Percentiles rank a stretch among this genome's conserved stretches.
These are phyloP conservation scores for Leccinum rimulosum DNA, from an alignment of 768 basidiomycete species.

Conservation along the genomic window DNA sequence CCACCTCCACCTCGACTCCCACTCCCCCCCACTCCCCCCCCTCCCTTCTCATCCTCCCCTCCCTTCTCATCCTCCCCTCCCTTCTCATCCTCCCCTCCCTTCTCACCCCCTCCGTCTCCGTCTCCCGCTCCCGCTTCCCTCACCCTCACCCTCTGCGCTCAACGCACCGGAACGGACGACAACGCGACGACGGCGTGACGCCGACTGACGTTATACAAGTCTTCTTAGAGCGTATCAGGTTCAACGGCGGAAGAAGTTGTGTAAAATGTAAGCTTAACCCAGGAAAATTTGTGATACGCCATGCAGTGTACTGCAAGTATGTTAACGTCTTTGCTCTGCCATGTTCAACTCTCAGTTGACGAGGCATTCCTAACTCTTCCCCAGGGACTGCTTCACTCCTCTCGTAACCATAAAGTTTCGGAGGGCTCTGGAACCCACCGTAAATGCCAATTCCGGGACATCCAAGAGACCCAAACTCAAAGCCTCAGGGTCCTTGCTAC, in stretches of 20 bases:
- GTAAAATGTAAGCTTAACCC: constrained; percentile 67
- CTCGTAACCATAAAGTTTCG: constrained; percentile 64
- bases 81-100: no score
- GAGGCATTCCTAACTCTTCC: neutral
- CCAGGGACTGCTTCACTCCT: constrained; percentile 65
- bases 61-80: no score
- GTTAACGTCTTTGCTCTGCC: constrained; percentile 10
- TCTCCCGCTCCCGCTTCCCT: no score
- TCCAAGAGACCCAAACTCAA: constrained; percentile 58
- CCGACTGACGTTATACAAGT: neutral
- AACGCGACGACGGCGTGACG: no score
- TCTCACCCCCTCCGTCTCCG: no score
- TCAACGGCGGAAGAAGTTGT: constrained; percentile 64
- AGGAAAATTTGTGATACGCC: constrained; percentile 72
- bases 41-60: no score
- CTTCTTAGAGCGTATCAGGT: constrained; percentile 56
- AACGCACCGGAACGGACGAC: no score
- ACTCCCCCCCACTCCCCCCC: no score
- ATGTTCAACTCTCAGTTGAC: constrained; percentile 12
- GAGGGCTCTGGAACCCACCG: constrained; percentile 57
- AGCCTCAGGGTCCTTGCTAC: constrained; percentile 63
- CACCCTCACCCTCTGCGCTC: no score
- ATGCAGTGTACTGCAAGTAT: constrained; percentile 85
- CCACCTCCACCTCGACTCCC: no score
- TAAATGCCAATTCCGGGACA: constrained; percentile 55